Evolutionary conservation across 1,284 basidiomycete species (phyloP).

Genomic region (Athelia sp.): DNA sequence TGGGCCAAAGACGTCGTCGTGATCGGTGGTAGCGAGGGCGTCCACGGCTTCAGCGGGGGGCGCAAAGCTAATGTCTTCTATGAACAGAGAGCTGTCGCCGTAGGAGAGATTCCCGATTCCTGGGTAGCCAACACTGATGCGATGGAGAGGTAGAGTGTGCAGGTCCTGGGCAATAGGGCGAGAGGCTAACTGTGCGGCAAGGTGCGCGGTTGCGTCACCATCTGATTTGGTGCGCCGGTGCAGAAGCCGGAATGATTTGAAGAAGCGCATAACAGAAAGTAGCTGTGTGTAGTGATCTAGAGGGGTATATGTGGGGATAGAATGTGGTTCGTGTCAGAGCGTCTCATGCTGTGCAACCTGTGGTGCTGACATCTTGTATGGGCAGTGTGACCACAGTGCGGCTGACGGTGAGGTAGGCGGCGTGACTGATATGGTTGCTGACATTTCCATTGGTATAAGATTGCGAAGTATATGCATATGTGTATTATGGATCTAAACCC

Average conservation of each 20-base stretch:
- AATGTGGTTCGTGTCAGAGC: too few relatives aligned
- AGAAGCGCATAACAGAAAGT: conserved; percentile 2
- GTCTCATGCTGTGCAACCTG: too few relatives aligned
- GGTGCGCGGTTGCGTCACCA: background rate
- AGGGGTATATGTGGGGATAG: too few relatives aligned
- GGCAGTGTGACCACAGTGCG: too few relatives aligned
- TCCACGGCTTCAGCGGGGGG: background rate
- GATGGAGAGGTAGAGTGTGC: background rate
- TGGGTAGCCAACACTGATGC: background rate
- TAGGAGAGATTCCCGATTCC: background rate
- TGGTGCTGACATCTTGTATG: too few relatives aligned
- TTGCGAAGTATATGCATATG: conserved; percentile 3
- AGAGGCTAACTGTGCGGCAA: background rate
- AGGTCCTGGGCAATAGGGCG: background rate
- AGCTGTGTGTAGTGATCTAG: too few relatives aligned
- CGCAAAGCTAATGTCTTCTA: background rate
- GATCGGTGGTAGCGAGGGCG: background rate
- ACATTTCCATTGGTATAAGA: too few relatives aligned
- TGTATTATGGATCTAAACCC: too few relatives aligned
- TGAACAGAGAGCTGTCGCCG: background rate
- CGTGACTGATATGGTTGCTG: too few relatives aligned
- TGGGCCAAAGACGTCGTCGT: background rate
- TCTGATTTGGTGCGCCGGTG: background rate
- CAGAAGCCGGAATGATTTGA: background rate
- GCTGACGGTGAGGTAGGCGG: too few relatives aligned